phyloP scores from a whole-genome alignment of 2,329 filamentous ascomycete species.

The Drechslerella dactyloides region DNA sequence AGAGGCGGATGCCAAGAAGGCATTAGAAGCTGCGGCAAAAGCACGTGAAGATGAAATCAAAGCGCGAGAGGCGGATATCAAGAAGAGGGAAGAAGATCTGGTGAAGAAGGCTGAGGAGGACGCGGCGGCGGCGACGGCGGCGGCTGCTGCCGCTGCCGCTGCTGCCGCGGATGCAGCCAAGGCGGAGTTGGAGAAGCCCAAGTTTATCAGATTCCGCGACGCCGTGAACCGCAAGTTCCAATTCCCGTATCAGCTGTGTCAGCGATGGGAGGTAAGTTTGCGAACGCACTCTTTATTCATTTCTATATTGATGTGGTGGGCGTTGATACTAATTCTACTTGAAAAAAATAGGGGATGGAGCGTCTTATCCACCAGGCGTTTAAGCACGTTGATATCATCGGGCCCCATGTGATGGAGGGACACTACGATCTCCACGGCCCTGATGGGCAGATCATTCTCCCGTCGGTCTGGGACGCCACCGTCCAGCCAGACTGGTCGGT shows the following conservation, averaged over 20 bases:
- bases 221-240: constrained; percentile 89
- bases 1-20: not conserved
- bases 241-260: constrained; percentile 85
- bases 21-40: constrained; percentile 13
- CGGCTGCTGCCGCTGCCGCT: constrained; percentile 41
- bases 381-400: constrained; percentile 75
- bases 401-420: constrained; percentile 75
- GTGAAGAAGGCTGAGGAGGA: constrained; percentile 56
- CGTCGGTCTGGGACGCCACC: constrained; percentile 80
- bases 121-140: constrained; percentile 57
- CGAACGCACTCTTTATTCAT: too few species aligned
- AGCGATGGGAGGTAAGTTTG: constrained; percentile 76
- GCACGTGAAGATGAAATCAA: constrained; percentile 32
- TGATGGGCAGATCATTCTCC: constrained; percentile 80
- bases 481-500: constrained; percentile 77
- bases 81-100: constrained; percentile 51
- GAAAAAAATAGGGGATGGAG: constrained; percentile 73
- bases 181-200: constrained; percentile 65
- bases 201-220: constrained; percentile 87
- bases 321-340: constrained; percentile 12
- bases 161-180: constrained; percentile 58
- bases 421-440: constrained; percentile 82
- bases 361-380: constrained; percentile 85
- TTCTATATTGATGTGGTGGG: not conserved
- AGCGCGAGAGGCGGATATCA: constrained; percentile 38